These are phyloP conservation scores for Camellia lanceoleosa DNA, from an alignment of 148 eudicot species.

Conservation along the genomic window DNA sequence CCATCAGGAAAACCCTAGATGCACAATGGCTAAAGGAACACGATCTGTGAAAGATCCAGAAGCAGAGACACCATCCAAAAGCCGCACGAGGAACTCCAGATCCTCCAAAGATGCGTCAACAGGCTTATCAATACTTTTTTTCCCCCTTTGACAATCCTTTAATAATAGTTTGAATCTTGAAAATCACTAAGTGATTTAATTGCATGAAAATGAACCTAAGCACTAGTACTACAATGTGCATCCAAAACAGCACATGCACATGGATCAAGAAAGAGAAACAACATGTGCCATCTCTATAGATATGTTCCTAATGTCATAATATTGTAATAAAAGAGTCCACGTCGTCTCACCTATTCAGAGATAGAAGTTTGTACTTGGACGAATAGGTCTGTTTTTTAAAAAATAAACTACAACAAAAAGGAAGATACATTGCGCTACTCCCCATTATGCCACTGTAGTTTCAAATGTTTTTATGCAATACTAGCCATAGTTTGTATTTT, in stretches of 20 bases:
- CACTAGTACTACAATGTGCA: background rate
- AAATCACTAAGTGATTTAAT: conserved; percentile 5
- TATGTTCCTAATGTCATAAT: background rate
- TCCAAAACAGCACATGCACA: background rate
- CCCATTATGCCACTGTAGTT: background rate
- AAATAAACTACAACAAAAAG: background rate
- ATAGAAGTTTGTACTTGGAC: background rate
- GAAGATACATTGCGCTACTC: background rate
- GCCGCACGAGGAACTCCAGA: no score
- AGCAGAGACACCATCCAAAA: no score
- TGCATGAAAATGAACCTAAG: background rate
- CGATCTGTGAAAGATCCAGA: no score
- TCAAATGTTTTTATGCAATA: background rate
- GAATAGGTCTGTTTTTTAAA: background rate
- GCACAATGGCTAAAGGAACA: no score
- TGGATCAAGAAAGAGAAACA: background rate
- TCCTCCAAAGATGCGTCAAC: no score
- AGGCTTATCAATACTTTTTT: background rate
- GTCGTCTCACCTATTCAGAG: conserved; percentile 1
- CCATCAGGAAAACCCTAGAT: no score
- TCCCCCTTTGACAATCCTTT: background rate
- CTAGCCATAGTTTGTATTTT: background rate
- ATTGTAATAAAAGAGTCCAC: background rate
- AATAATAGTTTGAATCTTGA: conserved; percentile 3
- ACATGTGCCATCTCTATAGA: background rate